These are phyloP conservation scores for Aspergillus baeticus DNA, from an alignment of 495 filamentous ascomycete genomes.

Conservation along the genomic window DNA sequence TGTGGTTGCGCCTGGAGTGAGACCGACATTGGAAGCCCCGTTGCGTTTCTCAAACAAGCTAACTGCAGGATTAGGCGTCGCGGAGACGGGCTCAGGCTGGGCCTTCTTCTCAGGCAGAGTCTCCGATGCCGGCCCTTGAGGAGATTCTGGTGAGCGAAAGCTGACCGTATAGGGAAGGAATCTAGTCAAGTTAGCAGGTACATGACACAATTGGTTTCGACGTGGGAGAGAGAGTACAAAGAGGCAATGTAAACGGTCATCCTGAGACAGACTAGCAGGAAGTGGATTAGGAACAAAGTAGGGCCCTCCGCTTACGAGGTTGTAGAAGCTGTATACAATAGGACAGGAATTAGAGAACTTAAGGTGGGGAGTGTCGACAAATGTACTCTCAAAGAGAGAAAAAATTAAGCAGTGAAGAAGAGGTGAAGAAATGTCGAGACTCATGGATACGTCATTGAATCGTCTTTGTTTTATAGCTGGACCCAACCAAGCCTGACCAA, in stretches of 20 bases:
- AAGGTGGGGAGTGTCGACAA: too few relatives aligned
- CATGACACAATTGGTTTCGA: not conserved
- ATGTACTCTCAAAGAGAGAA: not conserved
- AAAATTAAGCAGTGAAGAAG: not conserved
- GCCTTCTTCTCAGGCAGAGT: slow-evolving; percentile 37
- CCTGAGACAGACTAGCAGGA: slow-evolving; percentile 22
- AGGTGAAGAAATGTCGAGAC: not conserved
- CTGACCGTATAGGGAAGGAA: slow-evolving; percentile 90
- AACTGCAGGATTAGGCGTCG: slow-evolving; percentile 32
- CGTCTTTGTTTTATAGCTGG: not conserved
- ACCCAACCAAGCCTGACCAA: not conserved
- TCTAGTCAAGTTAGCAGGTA: slow-evolving; percentile 41
- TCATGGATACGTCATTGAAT: slow-evolving; percentile 46
- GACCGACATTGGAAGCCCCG: slow-evolving; percentile 37
- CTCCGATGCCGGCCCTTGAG: slow-evolving; percentile 19
- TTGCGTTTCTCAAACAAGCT: slow-evolving; percentile 41
- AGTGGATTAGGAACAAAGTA: not conserved
- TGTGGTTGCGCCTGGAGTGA: slow-evolving; percentile 59
- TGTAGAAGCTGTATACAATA: too few relatives aligned
- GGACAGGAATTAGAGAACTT: too few relatives aligned
- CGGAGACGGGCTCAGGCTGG: slow-evolving; percentile 28
- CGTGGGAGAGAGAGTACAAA: slow-evolving; percentile 55
- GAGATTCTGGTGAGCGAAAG: slow-evolving; percentile 51
- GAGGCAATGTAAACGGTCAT: slow-evolving; percentile 85
- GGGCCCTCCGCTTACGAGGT: too few relatives aligned